Evolutionary conservation across 805 yeast genomes (phyloP).

Genomic region (Yamadazyma philogaea): DNA sequence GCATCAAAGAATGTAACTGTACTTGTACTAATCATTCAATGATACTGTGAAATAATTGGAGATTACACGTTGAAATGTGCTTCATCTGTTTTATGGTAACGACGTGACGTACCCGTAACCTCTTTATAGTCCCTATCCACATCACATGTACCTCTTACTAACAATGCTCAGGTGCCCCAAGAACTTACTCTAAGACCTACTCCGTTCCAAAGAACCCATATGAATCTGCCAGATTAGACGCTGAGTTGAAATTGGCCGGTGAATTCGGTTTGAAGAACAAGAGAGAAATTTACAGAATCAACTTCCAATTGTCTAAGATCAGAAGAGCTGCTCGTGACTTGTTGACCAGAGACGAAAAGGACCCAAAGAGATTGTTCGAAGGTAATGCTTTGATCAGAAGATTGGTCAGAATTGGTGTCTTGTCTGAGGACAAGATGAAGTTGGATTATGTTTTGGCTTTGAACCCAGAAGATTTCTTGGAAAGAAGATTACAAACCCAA

Average conservation of each 20-base stretch:
- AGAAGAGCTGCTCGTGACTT: conserved; percentile 99
- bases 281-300: conserved; percentile 99
- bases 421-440: conserved; percentile 99
- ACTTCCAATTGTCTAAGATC: conserved; percentile 98
- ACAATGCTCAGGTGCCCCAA: conserved; percentile 79
- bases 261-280: conserved; percentile 99
- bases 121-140: conserved; percentile 8
- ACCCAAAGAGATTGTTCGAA: conserved; percentile 99
- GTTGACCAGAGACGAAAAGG: conserved; percentile 99
- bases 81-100: not conserved
- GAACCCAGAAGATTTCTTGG: conserved; percentile 98
- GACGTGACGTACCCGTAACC: not conserved
- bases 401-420: conserved; percentile 98
- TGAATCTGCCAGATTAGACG: conserved; percentile 99
- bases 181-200: conserved; percentile 99
- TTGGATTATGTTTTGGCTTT: conserved; percentile 99
- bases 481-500: conserved; percentile 99
- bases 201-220: conserved; percentile 99
- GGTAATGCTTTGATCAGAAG: conserved; percentile 99
- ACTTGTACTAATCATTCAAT: not conserved
- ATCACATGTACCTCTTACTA: conserved; percentile 15
- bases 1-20: not conserved
- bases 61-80: too few species aligned
- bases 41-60: too few species aligned
- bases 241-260: conserved; percentile 99